Evolutionary conservation across 345 rosid species (phyloP).

Genomic region (Psidium friedrichsthalianum): DNA sequence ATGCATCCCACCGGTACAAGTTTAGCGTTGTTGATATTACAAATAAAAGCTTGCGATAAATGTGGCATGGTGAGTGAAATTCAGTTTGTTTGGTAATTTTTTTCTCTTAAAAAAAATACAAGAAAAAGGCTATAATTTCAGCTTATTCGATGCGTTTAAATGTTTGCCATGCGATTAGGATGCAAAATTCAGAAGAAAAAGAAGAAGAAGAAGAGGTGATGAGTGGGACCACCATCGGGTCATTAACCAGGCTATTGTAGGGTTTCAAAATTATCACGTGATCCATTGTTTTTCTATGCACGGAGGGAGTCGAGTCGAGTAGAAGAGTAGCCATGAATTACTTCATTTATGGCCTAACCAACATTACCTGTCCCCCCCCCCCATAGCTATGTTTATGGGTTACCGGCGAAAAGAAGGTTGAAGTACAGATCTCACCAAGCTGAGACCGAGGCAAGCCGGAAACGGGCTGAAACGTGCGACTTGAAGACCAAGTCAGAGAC

Average conservation of each 20-base stretch:
- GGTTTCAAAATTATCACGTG: not conserved
- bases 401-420: no score
- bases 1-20: no score
- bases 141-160: not conserved
- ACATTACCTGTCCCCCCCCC: not conserved
- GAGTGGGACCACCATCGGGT: not conserved
- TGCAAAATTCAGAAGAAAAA: not conserved
- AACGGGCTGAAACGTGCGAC: no score
- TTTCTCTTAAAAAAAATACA: no score
- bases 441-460: no score
- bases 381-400: not conserved
- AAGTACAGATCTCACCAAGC: no score
- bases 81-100: no score
- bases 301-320: not conserved
- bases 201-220: fast-evolving
- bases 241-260: not conserved
- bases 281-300: not conserved
- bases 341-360: not conserved
- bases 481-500: no score
- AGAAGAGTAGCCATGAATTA: not conserved
- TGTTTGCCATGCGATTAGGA: not conserved
- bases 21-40: no score
- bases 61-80: no score
- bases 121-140: not conserved
- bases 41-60: no score